phyloP scores from a whole-genome alignment of 1,284 basidiomycete genomes.

The Mycosarcoma maydis region DNA sequence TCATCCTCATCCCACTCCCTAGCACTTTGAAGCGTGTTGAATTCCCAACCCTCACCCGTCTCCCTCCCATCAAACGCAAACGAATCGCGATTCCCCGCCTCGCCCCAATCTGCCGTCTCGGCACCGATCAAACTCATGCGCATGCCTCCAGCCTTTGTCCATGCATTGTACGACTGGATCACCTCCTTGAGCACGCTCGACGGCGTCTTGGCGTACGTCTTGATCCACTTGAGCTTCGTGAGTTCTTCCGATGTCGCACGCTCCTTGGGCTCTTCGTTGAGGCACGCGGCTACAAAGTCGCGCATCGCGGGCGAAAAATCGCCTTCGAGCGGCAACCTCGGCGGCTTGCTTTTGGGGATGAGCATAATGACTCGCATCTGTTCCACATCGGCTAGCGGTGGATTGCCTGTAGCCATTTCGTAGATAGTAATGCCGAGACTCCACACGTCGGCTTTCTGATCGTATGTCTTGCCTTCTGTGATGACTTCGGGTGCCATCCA shows the following conservation, averaged over 20 bases:
- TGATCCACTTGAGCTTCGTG: constrained; percentile 91
- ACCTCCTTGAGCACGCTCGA: constrained; percentile 79
- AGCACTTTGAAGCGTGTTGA: constrained; percentile 34
- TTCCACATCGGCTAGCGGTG: constrained; percentile 68
- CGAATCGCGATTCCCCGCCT: constrained; percentile 49
- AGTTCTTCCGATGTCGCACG: constrained; percentile 90
- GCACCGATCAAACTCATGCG: constrained; percentile 76
- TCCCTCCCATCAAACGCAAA: constrained; percentile 55
- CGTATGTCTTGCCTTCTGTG: constrained; percentile 68
- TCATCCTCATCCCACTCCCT: constrained; percentile 40
- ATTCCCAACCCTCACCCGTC: constrained; percentile 56
- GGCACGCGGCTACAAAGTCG: constrained; percentile 85
- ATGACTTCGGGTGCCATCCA: constrained; percentile 63
- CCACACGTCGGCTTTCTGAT: constrained; percentile 58
- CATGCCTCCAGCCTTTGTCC: constrained; percentile 82
- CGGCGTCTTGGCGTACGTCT: constrained; percentile 76
- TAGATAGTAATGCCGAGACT: constrained; percentile 53
- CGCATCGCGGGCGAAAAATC: constrained; percentile 82
- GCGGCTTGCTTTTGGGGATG: constrained; percentile 87
- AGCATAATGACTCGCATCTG: constrained; percentile 89
- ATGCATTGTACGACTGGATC: constrained; percentile 77
- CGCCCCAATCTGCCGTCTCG: constrained; percentile 48
- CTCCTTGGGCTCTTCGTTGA: constrained; percentile 83
- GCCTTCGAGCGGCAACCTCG: constrained; percentile 79
- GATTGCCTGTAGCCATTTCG: constrained; percentile 56